Evolutionary conservation across 495 filamentous ascomycete species (phyloP), one percentile per base, ranked within the genome.

Genomic region (Neurospora pannonica): DNA sequence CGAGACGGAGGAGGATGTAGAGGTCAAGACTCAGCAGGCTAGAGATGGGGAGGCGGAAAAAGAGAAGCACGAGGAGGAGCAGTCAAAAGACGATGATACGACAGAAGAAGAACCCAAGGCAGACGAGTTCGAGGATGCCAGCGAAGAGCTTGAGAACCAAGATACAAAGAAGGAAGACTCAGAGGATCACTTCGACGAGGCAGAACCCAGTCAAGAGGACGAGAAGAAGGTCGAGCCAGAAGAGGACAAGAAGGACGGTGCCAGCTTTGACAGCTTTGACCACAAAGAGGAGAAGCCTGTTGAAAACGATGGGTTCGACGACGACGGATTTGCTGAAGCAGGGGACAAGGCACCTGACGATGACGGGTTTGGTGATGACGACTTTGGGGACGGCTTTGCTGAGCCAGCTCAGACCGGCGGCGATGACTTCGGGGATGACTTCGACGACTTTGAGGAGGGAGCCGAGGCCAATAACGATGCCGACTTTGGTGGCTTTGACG

Each of bases 371-470:
- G 83, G 81, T 73, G 82, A 84, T 71, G 82, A 82, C 72, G 79
- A 81, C 40, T 76, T 81, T 71, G 84, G 83, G 43, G 82, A 85
- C 70, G 78, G 21, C 17, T 71, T 80, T 69, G 81, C 83, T 70
- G 83, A 82, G 36, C 78, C 70, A 39, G 79, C 79, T 67, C 79
- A 83, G 73, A 81, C 82, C 36, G 85, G 83, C 75, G 87, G 82
- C 31, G 88, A 87, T 76, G 90, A 85, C 24, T 91, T 92, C 84
- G 93, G 92, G 74, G 95, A 96, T 79, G 95, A 97, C 74, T 97
- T 98, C 88, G 96, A 98, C 82, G 95, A 98, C 78, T 98, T 98
- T 80, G 94, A 95, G 79, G 94, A 94, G 80, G 93, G 91, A 48
- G 88, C 87, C 71, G 90, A 90, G 72, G 88, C 89, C 76, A 89